These are phyloP conservation scores for baker's yeast (Saccharomyces cerevisiae) DNA, from an alignment of 805 yeast species.

Conservation along the genomic window DNA sequence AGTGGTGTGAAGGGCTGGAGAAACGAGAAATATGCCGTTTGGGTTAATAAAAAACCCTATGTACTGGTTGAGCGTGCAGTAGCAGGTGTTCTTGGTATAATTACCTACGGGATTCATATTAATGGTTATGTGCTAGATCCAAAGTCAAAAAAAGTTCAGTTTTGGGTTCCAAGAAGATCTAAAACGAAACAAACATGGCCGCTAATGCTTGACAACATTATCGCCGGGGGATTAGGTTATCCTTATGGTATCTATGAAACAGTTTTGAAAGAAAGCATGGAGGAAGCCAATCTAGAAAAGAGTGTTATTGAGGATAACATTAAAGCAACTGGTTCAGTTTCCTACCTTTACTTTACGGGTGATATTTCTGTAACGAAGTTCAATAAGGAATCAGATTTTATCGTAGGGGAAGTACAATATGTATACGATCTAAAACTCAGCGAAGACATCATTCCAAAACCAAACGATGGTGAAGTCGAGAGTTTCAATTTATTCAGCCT, in stretches of 20 bases:
- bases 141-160: constrained; percentile 35
- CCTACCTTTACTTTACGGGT: constrained; percentile 47
- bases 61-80: constrained; percentile 72
- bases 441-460: constrained; percentile 41
- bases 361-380: constrained; percentile 19
- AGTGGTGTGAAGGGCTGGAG: constrained; percentile 67
- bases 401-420: constrained; percentile 85
- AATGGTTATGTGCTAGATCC: constrained; percentile 63
- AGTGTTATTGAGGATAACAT: constrained; percentile 41
- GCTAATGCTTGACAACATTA: constrained; percentile 82
- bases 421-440: constrained; percentile 62
- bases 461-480: constrained; percentile 70
- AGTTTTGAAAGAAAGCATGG: constrained; percentile 74
- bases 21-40: constrained; percentile 69
- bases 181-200: constrained; percentile 80
- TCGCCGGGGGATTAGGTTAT: constrained; percentile 90
- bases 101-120: constrained; percentile 84
- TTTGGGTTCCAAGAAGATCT: constrained; percentile 86
- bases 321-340: constrained; percentile 52
- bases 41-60: constrained; percentile 48
- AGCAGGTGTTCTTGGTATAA: constrained; percentile 73
- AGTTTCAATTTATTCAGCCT: constrained; percentile 58
- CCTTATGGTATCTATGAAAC: constrained; percentile 74
- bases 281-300: constrained; percentile 75
- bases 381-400: constrained; percentile 42